Evolutionary conservation across 352 stramenopile species (phyloP), one percentile per base, ranked within the genome.

Genomic region (Pythium rhizo-oryzae): DNA sequence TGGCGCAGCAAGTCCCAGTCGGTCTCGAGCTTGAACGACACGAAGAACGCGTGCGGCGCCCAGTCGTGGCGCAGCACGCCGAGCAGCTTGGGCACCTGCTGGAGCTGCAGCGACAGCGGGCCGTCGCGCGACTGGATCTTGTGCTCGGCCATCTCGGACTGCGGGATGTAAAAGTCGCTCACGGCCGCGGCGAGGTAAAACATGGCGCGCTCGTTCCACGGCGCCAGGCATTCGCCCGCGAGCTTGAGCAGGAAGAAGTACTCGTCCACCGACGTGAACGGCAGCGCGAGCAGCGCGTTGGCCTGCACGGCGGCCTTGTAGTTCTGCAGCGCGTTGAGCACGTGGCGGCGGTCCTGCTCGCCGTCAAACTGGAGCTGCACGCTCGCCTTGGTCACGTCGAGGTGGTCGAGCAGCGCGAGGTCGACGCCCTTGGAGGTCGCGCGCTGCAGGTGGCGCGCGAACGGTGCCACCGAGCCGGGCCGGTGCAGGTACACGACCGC

Each of bases 11-110:
- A 91, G 2, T 87, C 77, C 57, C 77, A 81, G 83, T 99, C 97
- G 8, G 98, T 99, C 82, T 99, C 98, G 28, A 99, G 87, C 81
- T 99, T 99, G 83, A 99, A 99, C 30, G 92, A 98, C 23, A 99
- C 92, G 24, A 97, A 85, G 79, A 99, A 99, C 12, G 95, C 93
- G 46, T 97, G 63, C 2, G 97, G 97, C 23, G 94, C 96, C 97
- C 97, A 99, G 21, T 89, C 69, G 37, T 82, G 76, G 28, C 92
- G 82, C 58, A 99, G 55, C 41, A 95, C 74, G 35, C 93, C 93
- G 24, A 99, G 90, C 49, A 97, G 87, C 82, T 99, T 99, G 13
- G 98, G 97, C 35, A 99, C 85, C 39, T 97, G 92, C 64, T 92
- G 74, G 46, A 99, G 74, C 43, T 76, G 82, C n/a, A 99, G 80